Evolutionary conservation across 345 rosid genomes (phyloP).

Genomic region (Crucihimalaya himalaica): DNA sequence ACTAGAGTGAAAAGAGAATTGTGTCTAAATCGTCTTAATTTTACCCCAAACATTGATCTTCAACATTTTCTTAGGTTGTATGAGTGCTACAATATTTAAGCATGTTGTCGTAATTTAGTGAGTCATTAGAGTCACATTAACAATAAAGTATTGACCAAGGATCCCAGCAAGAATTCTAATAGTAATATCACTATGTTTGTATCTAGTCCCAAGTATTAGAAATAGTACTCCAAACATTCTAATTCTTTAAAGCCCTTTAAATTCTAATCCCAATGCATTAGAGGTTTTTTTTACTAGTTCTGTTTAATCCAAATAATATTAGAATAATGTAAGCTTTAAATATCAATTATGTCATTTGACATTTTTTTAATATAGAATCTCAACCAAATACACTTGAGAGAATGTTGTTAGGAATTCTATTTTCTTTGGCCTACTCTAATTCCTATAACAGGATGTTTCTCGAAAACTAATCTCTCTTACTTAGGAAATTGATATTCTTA

Average conservation of each 20-base stretch:
- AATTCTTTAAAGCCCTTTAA: slow-evolving; percentile 8
- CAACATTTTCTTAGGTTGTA: neutral
- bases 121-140: neutral
- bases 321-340: neutral
- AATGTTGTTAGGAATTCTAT: slow-evolving; percentile 29
- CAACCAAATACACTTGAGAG: slow-evolving; percentile 31
- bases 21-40: neutral
- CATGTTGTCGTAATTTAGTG: neutral
- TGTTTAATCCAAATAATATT: slow-evolving; percentile 20
- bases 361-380: neutral
- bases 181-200: neutral
- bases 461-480: slow-evolving; percentile 31
- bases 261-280: slow-evolving; percentile 35
- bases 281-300: slow-evolving; percentile 14
- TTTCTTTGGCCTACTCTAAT: slow-evolving; percentile 22
- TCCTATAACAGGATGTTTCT: slow-evolving; percentile 41
- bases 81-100: neutral
- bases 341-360: slow-evolving; percentile 18
- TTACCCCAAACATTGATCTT: neutral
- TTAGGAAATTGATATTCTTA: slow-evolving; percentile 4
- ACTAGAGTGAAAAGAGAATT: neutral
- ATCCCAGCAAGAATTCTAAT: neutral
- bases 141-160: neutral
- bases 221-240: slow-evolving; percentile 17
- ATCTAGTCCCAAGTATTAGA: slow-evolving; percentile 30